Evolutionary conservation across 352 stramenopile genomes (phyloP).

Genomic region (Phytophthora cactorum): DNA sequence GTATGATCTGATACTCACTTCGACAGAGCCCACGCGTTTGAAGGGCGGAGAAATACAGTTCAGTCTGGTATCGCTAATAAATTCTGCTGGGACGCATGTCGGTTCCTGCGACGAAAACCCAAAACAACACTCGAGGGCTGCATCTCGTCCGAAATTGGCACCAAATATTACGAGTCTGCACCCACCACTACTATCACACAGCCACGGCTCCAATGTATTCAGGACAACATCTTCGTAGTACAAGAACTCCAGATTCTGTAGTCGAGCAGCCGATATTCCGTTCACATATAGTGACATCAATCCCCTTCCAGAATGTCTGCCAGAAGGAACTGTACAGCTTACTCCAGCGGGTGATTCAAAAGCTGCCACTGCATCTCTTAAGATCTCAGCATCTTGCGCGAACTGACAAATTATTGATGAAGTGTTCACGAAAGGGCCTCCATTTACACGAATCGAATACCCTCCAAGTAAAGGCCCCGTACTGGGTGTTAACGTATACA

Average conservation of each 20-base stretch:
- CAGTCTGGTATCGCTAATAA: conserved; percentile 43
- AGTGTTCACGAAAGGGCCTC: conserved; percentile 32
- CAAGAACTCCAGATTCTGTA: conserved; percentile 33
- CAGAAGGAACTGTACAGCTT: conserved; percentile 31
- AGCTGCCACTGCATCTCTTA: background rate
- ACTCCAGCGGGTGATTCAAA: conserved; percentile 33
- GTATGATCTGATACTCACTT: conserved; percentile 35
- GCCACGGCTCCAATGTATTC: conserved; percentile 48
- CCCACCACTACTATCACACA: conserved; percentile 54
- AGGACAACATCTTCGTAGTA: conserved; percentile 45
- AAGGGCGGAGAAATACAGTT: conserved; percentile 40
- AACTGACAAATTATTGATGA: conserved; percentile 44
- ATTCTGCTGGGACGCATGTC: conserved; percentile 30
- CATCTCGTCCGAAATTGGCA: conserved; percentile 42
- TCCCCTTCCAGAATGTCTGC: conserved; percentile 13
- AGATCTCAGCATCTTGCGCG: conserved; percentile 4
- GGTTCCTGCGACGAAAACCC: background rate
- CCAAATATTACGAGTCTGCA: conserved; percentile 26
- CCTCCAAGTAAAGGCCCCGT: conserved; percentile 38
- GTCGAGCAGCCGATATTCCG: conserved; percentile 27
- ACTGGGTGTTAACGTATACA: conserved; percentile 53
- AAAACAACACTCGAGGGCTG: conserved; percentile 67
- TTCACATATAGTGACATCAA: conserved; percentile 39
- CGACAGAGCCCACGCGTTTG: conserved; percentile 5
- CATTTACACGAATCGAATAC: conserved; percentile 43